These are phyloP conservation scores for Xerocomus spinulosus DNA, from an alignment of 768 basidiomycete genomes.

Conservation along the genomic window DNA sequence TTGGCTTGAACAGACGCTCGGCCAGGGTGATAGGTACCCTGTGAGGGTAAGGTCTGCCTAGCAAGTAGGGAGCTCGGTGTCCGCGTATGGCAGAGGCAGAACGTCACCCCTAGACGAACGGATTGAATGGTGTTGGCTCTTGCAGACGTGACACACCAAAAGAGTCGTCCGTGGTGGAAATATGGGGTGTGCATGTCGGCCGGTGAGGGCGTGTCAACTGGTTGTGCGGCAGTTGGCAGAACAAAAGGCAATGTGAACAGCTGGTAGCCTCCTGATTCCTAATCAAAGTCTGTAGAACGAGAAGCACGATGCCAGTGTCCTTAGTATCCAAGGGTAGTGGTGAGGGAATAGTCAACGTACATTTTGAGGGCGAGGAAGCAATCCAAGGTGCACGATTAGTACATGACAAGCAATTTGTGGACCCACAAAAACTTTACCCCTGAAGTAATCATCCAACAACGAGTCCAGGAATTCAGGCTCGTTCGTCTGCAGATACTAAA, in stretches of 20 bases:
- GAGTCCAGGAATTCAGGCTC: too few relatives aligned
- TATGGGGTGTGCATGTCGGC: conserved; percentile 6
- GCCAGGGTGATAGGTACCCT: conserved; percentile 43
- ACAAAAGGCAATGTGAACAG: conserved; percentile 12
- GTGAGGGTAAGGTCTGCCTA: conserved; percentile 15
- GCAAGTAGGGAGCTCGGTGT: conserved; percentile 33
- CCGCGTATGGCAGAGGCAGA: conserved; percentile 23
- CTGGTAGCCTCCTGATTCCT: too few relatives aligned
- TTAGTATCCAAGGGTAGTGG: too few relatives aligned
- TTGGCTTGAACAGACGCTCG: conserved; percentile 46
- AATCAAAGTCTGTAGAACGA: conserved; percentile 3
- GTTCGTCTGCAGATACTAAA: too few relatives aligned
- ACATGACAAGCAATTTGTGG: too few relatives aligned
- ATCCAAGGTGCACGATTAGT: too few relatives aligned
- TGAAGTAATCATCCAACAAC: too few relatives aligned
- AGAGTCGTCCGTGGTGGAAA: conserved; percentile 19
- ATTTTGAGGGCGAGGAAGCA: too few relatives aligned
- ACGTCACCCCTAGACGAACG: not conserved
- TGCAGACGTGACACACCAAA: conserved; percentile 30
- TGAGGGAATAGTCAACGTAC: too few relatives aligned
- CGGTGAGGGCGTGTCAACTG: conserved; percentile 1
- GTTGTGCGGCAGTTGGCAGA: conserved; percentile 6
- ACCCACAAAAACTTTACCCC: too few relatives aligned
- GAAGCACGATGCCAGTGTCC: conserved; percentile 16
- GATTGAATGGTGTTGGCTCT: conserved; percentile 32